Evolutionary conservation across 2,329 filamentous ascomycete species (phyloP).

Genomic region (Lachnellula cervina): DNA sequence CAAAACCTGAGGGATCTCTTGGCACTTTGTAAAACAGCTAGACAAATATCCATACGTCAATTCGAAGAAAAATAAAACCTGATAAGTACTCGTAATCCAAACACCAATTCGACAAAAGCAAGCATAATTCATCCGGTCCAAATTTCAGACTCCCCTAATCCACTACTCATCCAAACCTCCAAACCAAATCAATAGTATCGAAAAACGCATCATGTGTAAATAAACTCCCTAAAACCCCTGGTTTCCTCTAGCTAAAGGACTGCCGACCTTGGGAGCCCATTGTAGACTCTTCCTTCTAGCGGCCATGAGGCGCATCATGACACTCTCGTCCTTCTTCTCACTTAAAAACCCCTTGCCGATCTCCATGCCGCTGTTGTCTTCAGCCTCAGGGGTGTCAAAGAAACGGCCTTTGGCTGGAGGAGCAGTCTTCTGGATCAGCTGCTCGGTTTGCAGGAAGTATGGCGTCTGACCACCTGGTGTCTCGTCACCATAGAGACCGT

Average conservation of each 20-base stretch:
- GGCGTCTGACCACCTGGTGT: conserved; percentile 29
- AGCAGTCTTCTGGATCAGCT: conserved; percentile 30
- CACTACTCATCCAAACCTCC: neutral
- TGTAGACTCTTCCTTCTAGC: conserved; percentile 73
- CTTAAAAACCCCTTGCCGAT: conserved; percentile 39
- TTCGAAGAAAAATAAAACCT: neutral
- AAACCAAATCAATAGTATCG: neutral
- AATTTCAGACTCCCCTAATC: neutral
- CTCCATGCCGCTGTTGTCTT: neutral
- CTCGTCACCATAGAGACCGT: conserved; percentile 27
- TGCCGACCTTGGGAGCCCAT: conserved; percentile 70
- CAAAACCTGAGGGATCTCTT: too few relatives aligned
- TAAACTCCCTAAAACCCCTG: neutral
- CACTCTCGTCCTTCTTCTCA: conserved; percentile 47
- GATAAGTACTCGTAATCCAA: neutral
- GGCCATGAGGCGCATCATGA: conserved; percentile 51
- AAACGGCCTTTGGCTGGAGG: conserved; percentile 25
- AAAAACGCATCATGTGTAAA: neutral
- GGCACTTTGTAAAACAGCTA: too few relatives aligned
- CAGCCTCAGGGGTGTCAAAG: conserved; percentile 16
- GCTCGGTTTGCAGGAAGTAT: conserved; percentile 29
- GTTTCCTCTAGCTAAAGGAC: conserved; percentile 55
- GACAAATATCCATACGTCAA: neutral
- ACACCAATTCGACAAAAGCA: neutral
- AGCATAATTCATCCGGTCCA: neutral